A percentile compares a stretch with the other conserved stretches of the same genome.
These are phyloP conservation scores for Sergeia podlipaevii DNA, from an alignment of 208 protist species.

Conservation along the genomic window DNA sequence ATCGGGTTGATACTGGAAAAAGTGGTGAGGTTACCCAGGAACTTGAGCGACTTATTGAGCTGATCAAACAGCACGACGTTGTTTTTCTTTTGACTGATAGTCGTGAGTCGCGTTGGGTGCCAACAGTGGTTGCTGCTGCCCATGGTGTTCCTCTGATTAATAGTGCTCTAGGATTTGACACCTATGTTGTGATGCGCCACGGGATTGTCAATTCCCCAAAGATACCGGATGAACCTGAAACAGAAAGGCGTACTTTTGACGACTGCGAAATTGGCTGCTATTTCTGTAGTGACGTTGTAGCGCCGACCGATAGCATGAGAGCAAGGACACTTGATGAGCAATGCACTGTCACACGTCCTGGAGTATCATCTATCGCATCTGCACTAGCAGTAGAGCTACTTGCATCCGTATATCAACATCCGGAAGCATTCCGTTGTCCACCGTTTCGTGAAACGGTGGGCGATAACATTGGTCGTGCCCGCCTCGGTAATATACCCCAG, in stretches of 20 bases:
- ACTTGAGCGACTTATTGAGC: slow-evolving; percentile 57
- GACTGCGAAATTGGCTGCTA: slow-evolving; percentile 93
- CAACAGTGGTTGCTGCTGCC: slow-evolving; percentile 87
- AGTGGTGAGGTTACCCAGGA: slow-evolving; percentile 20
- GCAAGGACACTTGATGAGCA: slow-evolving; percentile 98
- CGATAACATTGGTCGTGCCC: slow-evolving; percentile 14
- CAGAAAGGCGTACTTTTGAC: not conserved
- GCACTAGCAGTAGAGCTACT: slow-evolving; percentile 94
- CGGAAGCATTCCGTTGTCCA: slow-evolving; percentile 52
- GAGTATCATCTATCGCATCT: slow-evolving; percentile 92
- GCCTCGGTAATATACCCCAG: slow-evolving; percentile 83
- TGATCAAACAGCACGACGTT: slow-evolving; percentile 92
- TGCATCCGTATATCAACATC: slow-evolving; percentile 93
- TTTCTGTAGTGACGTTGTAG: slow-evolving; percentile 97
- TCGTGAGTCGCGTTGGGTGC: slow-evolving; percentile 97
- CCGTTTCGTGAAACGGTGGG: slow-evolving; percentile 28
- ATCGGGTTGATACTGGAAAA: slow-evolving; percentile 55
- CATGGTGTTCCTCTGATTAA: slow-evolving; percentile 94
- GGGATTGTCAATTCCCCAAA: slow-evolving; percentile 40
- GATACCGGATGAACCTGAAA: not conserved
- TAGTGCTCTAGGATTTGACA: slow-evolving; percentile 97
- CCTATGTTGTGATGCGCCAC: slow-evolving; percentile 98
- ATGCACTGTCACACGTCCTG: slow-evolving; percentile 97
- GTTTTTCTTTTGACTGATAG: slow-evolving; percentile 98
- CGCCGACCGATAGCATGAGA: slow-evolving; percentile 85